Percentiles rank a stretch among this genome's conserved stretches.
These are phyloP conservation scores for Penicillium sp. DNA, from an alignment of 2,329 filamentous ascomycete species.

Conservation along the genomic window DNA sequence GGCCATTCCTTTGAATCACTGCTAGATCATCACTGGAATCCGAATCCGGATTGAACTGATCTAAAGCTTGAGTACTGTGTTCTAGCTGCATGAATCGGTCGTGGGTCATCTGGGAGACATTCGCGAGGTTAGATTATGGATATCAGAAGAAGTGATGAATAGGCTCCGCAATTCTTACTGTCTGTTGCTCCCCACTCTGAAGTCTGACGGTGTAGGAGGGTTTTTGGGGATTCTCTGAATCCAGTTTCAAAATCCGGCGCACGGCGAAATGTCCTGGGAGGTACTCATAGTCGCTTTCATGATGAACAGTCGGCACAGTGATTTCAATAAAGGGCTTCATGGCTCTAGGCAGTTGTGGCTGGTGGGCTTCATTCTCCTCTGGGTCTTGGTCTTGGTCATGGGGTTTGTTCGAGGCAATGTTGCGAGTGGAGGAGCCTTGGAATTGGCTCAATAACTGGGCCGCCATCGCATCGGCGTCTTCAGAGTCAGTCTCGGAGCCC, in stretches of 20 bases:
- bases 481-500: neutral
- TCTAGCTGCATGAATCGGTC: slow-evolving; percentile 28
- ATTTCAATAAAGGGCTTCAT: slow-evolving; percentile 21
- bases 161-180: slow-evolving; percentile 27
- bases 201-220: slow-evolving; percentile 35
- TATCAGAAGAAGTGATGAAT: slow-evolving; percentile 11
- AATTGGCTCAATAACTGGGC: slow-evolving; percentile 10
- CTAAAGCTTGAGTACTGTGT: slow-evolving; percentile 26
- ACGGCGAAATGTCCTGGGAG: slow-evolving; percentile 42
- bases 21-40: slow-evolving; percentile 14
- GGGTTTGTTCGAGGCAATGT: neutral
- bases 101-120: slow-evolving; percentile 26
- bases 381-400: neutral
- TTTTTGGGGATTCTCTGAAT: slow-evolving; percentile 18
- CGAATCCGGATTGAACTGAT: slow-evolving; percentile 13
- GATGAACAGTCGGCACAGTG: slow-evolving; percentile 31
- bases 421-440: neutral
- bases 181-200: slow-evolving; percentile 36
- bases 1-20: neutral
- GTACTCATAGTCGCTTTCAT: slow-evolving; percentile 38
- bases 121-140: neutral
- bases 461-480: slow-evolving; percentile 10
- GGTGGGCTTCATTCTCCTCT: neutral
- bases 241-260: slow-evolving; percentile 32
- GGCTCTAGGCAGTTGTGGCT: neutral